Conservation (phyloP, 2,329 filamentous ascomycete species). For the Penicillium sp. region DNA sequence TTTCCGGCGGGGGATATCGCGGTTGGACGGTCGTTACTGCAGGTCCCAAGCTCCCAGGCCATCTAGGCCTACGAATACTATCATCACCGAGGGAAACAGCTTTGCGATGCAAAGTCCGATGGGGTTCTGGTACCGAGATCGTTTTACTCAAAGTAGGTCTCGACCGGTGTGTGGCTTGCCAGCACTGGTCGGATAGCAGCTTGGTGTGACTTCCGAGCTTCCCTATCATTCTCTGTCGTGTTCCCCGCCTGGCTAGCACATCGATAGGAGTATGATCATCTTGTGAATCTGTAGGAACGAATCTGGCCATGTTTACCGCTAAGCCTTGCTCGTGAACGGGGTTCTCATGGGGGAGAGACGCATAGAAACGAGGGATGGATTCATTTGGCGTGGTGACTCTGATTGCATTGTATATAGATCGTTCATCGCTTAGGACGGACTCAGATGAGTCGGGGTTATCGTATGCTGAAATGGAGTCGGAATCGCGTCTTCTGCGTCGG, state of each 20-base stretch:
- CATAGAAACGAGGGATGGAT: constrained; percentile 9
- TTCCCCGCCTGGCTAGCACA: neutral
- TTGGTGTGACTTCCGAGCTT: constrained; percentile 22
- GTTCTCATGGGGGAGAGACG: constrained; percentile 6
- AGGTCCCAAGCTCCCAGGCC: constrained; percentile 24
- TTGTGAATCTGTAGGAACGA: constrained; percentile 16
- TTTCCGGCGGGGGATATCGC: constrained; percentile 36
- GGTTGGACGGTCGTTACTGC: constrained; percentile 35
- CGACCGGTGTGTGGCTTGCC: neutral
- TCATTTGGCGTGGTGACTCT: constrained; percentile 30
- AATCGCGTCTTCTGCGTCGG: constrained; percentile 4
- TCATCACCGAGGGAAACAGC: constrained; percentile 27
- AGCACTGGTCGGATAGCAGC: constrained; percentile 12
- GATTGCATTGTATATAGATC: constrained; percentile 39
- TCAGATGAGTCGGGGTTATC: constrained; percentile 22
- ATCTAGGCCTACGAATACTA: constrained; percentile 12
- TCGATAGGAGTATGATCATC: constrained; percentile 5
- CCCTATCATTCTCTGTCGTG: constrained; percentile 2
- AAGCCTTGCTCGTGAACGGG: constrained; percentile 22
- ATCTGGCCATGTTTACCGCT: constrained; percentile 31
- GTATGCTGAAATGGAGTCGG: constrained; percentile 6
- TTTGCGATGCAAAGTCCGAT: constrained; percentile 16
- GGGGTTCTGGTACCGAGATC: neutral
- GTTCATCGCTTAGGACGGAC: constrained; percentile 35
- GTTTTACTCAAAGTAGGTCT: neutral